phyloP scores from a whole-genome alignment of 768 basidiomycete species.

The Paxillus rubicundulus region DNA sequence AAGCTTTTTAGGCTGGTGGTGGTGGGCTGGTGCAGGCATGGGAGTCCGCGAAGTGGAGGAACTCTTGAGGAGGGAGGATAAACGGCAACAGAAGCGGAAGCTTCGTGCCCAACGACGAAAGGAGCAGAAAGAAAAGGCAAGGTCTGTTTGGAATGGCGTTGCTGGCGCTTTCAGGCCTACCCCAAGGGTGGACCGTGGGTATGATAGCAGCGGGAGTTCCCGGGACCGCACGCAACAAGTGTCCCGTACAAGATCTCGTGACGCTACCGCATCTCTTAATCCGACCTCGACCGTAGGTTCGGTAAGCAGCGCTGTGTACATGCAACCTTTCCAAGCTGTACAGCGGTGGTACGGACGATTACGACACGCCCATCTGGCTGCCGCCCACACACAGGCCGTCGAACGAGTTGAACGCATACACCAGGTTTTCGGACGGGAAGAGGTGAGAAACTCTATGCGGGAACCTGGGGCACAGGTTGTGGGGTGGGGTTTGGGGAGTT shows the following conservation, averaged over 20 bases:
- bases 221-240: neutral
- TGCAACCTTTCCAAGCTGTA: slow-evolving; percentile 31
- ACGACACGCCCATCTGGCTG: slow-evolving; percentile 67
- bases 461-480: slow-evolving; percentile 30
- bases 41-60: slow-evolving; percentile 72
- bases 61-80: slow-evolving; percentile 51
- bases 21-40: slow-evolving; percentile 97
- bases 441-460: slow-evolving; percentile 18
- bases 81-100: slow-evolving; percentile 47
- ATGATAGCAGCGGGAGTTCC: neutral
- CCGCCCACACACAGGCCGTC: slow-evolving; percentile 66
- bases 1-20: slow-evolving; percentile 97
- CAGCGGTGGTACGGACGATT: slow-evolving; percentile 58
- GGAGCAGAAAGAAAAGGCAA: slow-evolving; percentile 51
- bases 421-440: slow-evolving; percentile 50
- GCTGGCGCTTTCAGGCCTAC: slow-evolving; percentile 44
- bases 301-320: neutral
- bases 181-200: neutral
- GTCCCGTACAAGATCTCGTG: slow-evolving; percentile 6
- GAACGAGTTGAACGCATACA: slow-evolving; percentile 66
- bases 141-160: slow-evolving; percentile 57
- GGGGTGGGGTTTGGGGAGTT: slow-evolving; percentile 78
- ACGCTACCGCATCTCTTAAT: slow-evolving; percentile 7
- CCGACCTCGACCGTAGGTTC: neutral
- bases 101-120: slow-evolving; percentile 46